Conservation (phyloP, 2,329 filamentous ascomycete species). For the Hortaea werneckii region DNA sequence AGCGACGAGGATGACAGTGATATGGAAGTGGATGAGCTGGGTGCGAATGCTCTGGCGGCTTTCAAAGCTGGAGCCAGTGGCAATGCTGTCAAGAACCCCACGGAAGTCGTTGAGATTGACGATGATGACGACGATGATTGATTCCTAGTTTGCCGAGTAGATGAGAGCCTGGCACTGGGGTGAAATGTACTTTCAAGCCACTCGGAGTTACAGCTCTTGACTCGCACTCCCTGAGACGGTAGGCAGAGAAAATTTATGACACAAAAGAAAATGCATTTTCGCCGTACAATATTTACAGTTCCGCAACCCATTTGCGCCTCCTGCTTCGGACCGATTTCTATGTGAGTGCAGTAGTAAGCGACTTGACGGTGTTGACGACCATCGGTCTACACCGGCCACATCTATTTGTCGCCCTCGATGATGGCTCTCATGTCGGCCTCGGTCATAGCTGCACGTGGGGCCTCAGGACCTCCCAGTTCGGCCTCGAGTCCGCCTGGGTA, state of each 20-base stretch:
- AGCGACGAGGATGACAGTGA: not conserved
- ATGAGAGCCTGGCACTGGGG: too few relatives aligned
- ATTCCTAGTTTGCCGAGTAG: not conserved
- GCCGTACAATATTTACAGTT: too few relatives aligned
- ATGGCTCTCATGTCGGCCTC: constrained; percentile 3
- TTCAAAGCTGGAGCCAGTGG: not conserved
- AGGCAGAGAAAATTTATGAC: too few relatives aligned
- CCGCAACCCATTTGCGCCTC: too few relatives aligned
- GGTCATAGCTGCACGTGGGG: constrained; percentile 3
- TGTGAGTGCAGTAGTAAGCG: not conserved
- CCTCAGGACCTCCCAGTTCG: constrained; percentile 36
- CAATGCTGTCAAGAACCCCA: not conserved
- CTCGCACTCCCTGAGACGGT: too few relatives aligned
- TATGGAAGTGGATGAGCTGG: not conserved
- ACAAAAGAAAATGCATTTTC: too few relatives aligned
- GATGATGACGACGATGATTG: not conserved
- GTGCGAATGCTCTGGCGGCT: constrained; percentile 1
- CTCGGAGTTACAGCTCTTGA: too few relatives aligned
- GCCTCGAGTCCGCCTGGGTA: constrained; percentile 38
- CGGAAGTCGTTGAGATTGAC: not conserved
- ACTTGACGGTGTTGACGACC: not conserved
- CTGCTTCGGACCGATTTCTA: too few relatives aligned
- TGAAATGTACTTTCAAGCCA: too few relatives aligned
- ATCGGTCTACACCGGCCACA: not conserved
- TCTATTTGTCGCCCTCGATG: constrained; percentile 1